Conservation (phyloP, 2,329 filamentous ascomycete genomes). For the Ascochyta lentis region DNA sequence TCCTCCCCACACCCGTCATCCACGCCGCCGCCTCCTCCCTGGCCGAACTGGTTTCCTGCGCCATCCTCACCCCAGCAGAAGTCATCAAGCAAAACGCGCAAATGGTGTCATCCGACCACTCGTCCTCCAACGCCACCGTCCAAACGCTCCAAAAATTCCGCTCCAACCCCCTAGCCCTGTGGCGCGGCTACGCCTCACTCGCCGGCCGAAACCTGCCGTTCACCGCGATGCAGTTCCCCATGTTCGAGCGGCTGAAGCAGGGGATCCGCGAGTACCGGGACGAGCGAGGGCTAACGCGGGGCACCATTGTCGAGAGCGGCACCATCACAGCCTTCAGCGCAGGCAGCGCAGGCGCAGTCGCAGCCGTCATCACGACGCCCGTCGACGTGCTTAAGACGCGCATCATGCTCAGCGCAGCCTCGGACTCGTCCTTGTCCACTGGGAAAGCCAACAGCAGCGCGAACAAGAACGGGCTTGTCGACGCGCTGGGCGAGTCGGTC, state of each 20-base stretch:
- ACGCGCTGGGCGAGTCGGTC: conserved; percentile 52
- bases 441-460: background rate
- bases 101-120: conserved; percentile 63
- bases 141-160: conserved; percentile 64
- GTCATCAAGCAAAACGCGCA: conserved; percentile 95
- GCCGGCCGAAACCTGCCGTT: conserved; percentile 85
- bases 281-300: conserved; percentile 43
- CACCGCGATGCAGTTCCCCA: conserved; percentile 85
- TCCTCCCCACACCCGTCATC: conserved; percentile 71
- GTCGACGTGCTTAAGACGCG: conserved; percentile 89
- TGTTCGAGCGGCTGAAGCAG: conserved; percentile 76
- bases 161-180: conserved; percentile 62
- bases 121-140: conserved; percentile 57
- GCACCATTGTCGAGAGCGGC: conserved; percentile 68
- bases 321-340: conserved; percentile 76
- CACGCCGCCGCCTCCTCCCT: conserved; percentile 76
- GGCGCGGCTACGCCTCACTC: conserved; percentile 79
- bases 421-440: background rate
- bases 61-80: conserved; percentile 86
- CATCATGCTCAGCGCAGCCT: conserved; percentile 73
- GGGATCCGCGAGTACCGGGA: conserved; percentile 58
- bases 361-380: conserved; percentile 84
- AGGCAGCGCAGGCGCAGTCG: conserved; percentile 73
- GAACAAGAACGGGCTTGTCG: conserved; percentile 35
- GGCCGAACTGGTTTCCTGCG: conserved; percentile 83